Evolutionary conservation across 768 basidiomycete genomes (phyloP), one percentile per base, ranked within the genome.

Genomic region (Amyloporia xantha): DNA sequence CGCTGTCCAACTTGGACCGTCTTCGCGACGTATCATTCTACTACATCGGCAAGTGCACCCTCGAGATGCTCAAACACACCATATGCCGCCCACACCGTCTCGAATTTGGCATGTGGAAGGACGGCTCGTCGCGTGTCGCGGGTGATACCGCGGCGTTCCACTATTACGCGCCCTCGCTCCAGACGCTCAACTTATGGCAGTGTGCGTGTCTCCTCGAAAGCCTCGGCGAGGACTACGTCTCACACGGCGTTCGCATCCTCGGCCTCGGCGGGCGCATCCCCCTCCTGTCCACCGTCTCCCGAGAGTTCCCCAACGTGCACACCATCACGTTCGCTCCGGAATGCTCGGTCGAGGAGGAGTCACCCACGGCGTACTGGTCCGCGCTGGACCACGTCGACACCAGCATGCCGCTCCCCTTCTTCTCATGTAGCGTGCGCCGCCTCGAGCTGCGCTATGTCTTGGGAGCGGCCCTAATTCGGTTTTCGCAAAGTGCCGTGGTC

Each of bases 201-300:
- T 50, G 48, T 37, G 55, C 51, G n/a, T 56, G 55, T 49, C 52
- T 56, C 48, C 49, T 56, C 40, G 55, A 56, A 47, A 53, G 51
- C 47, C 27, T 56, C 39, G 40, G 50, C 30, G 49, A 50, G 45
- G 41, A 44, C 5, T 43, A 48, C 52, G 40, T 53, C 49, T 50
- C 51, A 48, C 41, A 44, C 20, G 44, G 53, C 47, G 46, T 57
- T 26, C 55, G 51, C 45, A 49, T 50, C 30, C 55, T 57, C 48
- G 52, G 53, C 28, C 53, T 54, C 33, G 55, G 53, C 44, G 55
- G 55, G 6, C 52, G 55, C 41, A 49, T 57, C 7, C 52, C 53
- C 21, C 50, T 49, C 23, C 51, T 57, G 4, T 50, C 49, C 15
- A 50, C 50, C 41, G 47, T 56, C 40, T 49, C 51, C 5, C 55